Evolutionary conservation across 2,329 filamentous ascomycete genomes (phyloP).

Genomic region (Exophiala dermatitidis): DNA sequence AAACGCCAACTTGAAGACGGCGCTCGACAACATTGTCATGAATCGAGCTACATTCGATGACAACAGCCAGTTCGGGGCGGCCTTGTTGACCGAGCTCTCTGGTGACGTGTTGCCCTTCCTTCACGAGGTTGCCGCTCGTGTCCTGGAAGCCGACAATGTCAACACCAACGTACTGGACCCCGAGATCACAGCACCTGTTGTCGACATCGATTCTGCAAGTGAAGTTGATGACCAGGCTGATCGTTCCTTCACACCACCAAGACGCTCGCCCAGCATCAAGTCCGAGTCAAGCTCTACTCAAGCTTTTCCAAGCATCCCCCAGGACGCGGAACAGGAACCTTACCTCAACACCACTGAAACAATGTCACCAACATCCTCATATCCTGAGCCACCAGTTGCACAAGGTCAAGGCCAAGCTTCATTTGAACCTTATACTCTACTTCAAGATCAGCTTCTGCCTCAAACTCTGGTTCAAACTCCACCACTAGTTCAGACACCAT

Average conservation of each 20-base stretch:
- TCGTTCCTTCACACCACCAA: background rate
- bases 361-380: background rate
- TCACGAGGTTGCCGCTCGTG: conserved; percentile 6
- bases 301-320: background rate
- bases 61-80: background rate
- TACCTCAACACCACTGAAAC: background rate
- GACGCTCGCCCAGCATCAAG: conserved; percentile 7
- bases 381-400: background rate
- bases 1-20: conserved; percentile 5
- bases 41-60: background rate
- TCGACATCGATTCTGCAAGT: background rate
- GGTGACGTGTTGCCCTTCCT: conserved; percentile 12
- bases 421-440: too few species aligned
- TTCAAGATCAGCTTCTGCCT: too few species aligned
- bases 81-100: conserved; percentile 15
- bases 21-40: conserved; percentile 10
- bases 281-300: conserved; percentile 2
- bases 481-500: too few species aligned
- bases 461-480: too few species aligned
- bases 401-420: too few species aligned
- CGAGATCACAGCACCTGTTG: background rate
- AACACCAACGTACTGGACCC: background rate
- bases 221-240: background rate
- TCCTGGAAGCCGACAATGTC: conserved; percentile 5
- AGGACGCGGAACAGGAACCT: too few species aligned